Evolutionary conservation across 148 eudicot genomes (phyloP).

Genomic region (Persicaria tinctoria): DNA sequence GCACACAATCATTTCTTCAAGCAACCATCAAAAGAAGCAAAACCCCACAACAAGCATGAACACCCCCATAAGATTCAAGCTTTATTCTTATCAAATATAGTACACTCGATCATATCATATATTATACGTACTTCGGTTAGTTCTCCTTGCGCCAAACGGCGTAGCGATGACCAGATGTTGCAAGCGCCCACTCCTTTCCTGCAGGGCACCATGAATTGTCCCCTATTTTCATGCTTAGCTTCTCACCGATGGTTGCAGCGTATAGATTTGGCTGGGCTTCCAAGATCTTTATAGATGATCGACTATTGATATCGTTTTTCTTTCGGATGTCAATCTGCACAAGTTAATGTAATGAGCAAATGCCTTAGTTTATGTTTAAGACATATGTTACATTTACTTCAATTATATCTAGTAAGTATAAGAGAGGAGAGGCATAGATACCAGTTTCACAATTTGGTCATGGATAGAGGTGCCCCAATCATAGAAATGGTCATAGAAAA

Average conservation of each 20-base stretch:
- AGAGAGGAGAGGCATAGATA: constrained; percentile 18
- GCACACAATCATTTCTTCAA: constrained; percentile 12
- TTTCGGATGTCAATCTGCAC: constrained; percentile 62
- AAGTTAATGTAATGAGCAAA: neutral
- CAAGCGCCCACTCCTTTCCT: constrained; percentile 81
- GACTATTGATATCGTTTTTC: constrained; percentile 54
- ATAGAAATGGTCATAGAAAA: constrained; percentile 89
- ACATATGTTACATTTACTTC: neutral
- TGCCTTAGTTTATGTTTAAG: neutral
- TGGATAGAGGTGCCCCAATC: constrained; percentile 69
- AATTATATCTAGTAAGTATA: neutral
- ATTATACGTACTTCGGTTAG: neutral
- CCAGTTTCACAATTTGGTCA: constrained; percentile 89
- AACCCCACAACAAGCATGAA: neutral
- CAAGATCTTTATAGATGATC: constrained; percentile 56
- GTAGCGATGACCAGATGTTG: constrained; percentile 62
- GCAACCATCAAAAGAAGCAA: constrained; percentile 9
- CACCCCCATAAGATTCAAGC: neutral
- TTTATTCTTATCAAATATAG: neutral
- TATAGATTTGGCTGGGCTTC: constrained; percentile 83
- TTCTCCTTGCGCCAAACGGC: constrained; percentile 77
- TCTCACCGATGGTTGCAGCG: constrained; percentile 73
- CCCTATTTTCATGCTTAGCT: constrained; percentile 83
- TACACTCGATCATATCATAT: neutral
- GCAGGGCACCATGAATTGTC: constrained; percentile 80